phyloP scores from a whole-genome alignment of 2,329 filamentous ascomycete species.

The Nemania sp. region DNA sequence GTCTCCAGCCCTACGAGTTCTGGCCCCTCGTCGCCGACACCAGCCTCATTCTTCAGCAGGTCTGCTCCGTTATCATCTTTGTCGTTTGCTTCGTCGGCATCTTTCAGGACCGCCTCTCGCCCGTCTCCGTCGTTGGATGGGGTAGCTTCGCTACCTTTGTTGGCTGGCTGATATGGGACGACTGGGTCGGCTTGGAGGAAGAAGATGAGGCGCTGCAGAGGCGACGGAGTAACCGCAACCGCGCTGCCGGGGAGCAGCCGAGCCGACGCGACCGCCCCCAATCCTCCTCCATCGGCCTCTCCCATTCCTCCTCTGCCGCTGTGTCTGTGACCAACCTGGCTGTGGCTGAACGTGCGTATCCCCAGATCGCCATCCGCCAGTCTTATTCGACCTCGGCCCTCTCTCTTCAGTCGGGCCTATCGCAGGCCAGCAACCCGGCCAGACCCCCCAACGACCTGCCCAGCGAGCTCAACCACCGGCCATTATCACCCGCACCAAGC shows the following conservation, averaged over 20 bases:
- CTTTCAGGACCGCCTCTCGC: conserved; percentile 82
- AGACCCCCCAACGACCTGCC: conserved; percentile 40
- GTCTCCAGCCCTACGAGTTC: conserved; percentile 94
- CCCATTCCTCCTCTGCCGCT: conserved; percentile 40
- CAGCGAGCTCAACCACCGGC: conserved; percentile 42
- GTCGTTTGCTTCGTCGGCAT: conserved; percentile 93
- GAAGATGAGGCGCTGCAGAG: conserved; percentile 47
- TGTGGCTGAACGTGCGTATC: conserved; percentile 34
- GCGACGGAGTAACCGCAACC: conserved; percentile 45
- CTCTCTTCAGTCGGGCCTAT: conserved; percentile 55
- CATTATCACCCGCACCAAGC: conserved; percentile 43
- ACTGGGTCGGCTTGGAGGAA: conserved; percentile 74
- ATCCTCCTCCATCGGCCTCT: conserved; percentile 35
- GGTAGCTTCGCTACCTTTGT: conserved; percentile 81
- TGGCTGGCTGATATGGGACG: conserved; percentile 91
- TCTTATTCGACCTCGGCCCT: conserved; percentile 59
- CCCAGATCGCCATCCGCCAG: conserved; percentile 45
- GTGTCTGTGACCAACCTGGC: conserved; percentile 55
- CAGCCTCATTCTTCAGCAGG: conserved; percentile 95
- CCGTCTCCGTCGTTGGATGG: conserved; percentile 85
- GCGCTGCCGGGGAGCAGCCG: conserved; percentile 40
- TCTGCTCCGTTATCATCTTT: conserved; percentile 93
- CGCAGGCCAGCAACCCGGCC: conserved; percentile 40
- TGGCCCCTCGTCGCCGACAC: conserved; percentile 95
- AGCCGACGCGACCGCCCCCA: conserved; percentile 34